Evolutionary conservation across 306 rosid species (phyloP).

Genomic region (Parietaria judaica): DNA sequence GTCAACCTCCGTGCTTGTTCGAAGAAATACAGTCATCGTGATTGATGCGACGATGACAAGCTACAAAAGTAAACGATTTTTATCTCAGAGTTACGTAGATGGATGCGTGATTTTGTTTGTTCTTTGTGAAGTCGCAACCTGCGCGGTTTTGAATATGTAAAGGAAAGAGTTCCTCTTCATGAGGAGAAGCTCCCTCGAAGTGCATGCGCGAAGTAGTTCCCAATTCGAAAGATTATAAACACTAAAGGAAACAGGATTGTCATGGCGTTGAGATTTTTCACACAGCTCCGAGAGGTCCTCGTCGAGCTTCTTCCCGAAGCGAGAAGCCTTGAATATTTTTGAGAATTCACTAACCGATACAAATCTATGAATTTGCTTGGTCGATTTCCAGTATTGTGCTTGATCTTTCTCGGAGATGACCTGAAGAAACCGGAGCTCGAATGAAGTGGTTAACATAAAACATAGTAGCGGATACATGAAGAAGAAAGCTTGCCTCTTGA

Average conservation of each 20-base stretch:
- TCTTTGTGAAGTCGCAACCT: slow-evolving; percentile 32
- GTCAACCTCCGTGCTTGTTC: slow-evolving; percentile 30
- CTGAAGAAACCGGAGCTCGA: slow-evolving; percentile 7
- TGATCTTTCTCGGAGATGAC: slow-evolving; percentile 42
- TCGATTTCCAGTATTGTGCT: slow-evolving; percentile 30
- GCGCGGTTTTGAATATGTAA: slow-evolving; percentile 28
- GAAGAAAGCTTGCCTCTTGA: slow-evolving; percentile 27
- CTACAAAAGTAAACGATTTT: slow-evolving; percentile 18
- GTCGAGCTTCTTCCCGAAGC: slow-evolving; percentile 25
- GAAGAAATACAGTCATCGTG: slow-evolving; percentile 42
- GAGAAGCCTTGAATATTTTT: slow-evolving; percentile 26
- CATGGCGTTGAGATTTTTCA: slow-evolving; percentile 15
- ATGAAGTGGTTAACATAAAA: not conserved
- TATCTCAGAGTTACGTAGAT: too few relatives aligned
- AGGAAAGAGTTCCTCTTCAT: slow-evolving; percentile 34
- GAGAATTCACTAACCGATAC: slow-evolving; percentile 25
- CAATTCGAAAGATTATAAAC: slow-evolving; percentile 30
- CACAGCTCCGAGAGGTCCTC: slow-evolving; percentile 19
- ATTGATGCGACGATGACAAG: slow-evolving; percentile 25
- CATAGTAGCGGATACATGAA: not conserved
- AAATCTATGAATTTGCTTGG: slow-evolving; percentile 15
- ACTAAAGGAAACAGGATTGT: slow-evolving; percentile 13
- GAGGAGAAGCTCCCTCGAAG: slow-evolving; percentile 35
- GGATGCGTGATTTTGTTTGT: too few relatives aligned
- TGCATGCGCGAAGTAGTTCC: slow-evolving; percentile 39